phyloP scores from a whole-genome alignment of 2,329 filamentous ascomycete genomes.

The Claviceps spartinae region DNA sequence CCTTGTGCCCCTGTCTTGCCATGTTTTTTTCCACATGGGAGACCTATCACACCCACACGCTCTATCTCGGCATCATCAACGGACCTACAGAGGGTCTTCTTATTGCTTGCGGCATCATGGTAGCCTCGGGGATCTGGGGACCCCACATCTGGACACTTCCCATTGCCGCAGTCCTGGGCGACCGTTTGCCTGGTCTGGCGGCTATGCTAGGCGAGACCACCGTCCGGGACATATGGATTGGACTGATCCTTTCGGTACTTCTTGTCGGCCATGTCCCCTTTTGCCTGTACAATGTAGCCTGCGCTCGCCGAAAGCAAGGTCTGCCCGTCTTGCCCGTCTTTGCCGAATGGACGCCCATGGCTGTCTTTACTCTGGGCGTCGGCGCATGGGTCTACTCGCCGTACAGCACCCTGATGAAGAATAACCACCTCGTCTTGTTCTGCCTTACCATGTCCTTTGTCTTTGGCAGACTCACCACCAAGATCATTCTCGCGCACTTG shows the following conservation, averaged over 20 bases:
- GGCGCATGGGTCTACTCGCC: constrained; percentile 82
- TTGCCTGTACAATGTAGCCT: constrained; percentile 74
- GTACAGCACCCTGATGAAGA: constrained; percentile 62
- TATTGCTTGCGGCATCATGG: constrained; percentile 76
- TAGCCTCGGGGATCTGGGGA: constrained; percentile 74
- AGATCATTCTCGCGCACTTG: constrained; percentile 94
- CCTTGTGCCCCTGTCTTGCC: constrained; percentile 76
- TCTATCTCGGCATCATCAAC: constrained; percentile 94
- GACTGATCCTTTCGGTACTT: constrained; percentile 51
- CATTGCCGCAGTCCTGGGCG: constrained; percentile 55
- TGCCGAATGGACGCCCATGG: constrained; percentile 86
- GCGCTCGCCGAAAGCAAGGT: constrained; percentile 56
- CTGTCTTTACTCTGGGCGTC: constrained; percentile 62
- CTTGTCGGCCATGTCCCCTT: constrained; percentile 69
- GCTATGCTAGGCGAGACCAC: constrained; percentile 54
- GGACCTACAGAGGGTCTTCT: constrained; percentile 92
- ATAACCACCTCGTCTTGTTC: constrained; percentile 85
- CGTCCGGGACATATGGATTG: constrained; percentile 82
- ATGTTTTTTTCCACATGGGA: constrained; percentile 99
- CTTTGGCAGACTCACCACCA: constrained; percentile 95
- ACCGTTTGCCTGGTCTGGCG: constrained; percentile 33
- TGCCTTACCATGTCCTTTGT: constrained; percentile 93
- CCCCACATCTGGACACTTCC: constrained; percentile 75
- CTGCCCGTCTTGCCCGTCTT: constrained; percentile 73
- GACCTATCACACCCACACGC: constrained; percentile 94